Conservation (phyloP, 2,329 filamentous ascomycete genomes). For the Aspergillus neoniger region DNA sequence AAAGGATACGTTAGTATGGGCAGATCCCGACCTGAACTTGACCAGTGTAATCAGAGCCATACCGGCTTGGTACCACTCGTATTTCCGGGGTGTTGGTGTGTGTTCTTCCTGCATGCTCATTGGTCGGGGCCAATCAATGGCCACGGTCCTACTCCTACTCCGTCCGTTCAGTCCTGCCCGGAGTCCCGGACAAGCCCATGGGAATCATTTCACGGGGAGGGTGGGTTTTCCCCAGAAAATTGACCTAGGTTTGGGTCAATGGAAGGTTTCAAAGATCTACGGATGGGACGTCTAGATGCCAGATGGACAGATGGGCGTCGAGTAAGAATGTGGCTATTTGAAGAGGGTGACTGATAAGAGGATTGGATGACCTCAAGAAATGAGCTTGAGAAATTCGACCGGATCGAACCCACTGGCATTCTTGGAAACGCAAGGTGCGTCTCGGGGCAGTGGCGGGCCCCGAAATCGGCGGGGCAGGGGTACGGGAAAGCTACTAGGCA, state of each 20-base stretch:
- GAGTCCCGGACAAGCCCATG: not conserved
- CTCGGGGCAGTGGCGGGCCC: conserved; percentile 18
- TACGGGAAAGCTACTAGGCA: conserved; percentile 6
- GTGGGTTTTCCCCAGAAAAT: conserved; percentile 6
- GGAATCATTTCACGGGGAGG: conserved; percentile 3
- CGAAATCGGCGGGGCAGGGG: conserved; percentile 31
- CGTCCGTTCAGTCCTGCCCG: conserved; percentile 2
- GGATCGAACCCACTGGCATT: conserved; percentile 22
- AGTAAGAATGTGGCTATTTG: conserved; percentile 13
- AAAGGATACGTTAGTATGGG: not conserved
- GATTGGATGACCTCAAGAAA: conserved; percentile 29
- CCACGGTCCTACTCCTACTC: not conserved
- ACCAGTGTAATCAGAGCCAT: not conserved
- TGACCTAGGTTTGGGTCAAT: not conserved
- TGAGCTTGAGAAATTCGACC: conserved; percentile 25
- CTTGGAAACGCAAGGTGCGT: conserved; percentile 17
- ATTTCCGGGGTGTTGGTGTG: conserved; percentile 16
- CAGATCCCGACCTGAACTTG: conserved; percentile 1
- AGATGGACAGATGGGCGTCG: conserved; percentile 3
- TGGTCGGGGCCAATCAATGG: conserved; percentile 19
- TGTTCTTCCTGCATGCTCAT: conserved; percentile 15
- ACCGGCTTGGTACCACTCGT: conserved; percentile 1
- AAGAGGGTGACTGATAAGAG: conserved; percentile 25
- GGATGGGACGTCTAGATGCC: not conserved
- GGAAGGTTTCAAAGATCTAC: not conserved